Percentiles rank a stretch among this genome's conserved stretches.
Conservation (phyloP, 176 grass and related monocot genomes). For the Saccharum spontaneum region DNA sequence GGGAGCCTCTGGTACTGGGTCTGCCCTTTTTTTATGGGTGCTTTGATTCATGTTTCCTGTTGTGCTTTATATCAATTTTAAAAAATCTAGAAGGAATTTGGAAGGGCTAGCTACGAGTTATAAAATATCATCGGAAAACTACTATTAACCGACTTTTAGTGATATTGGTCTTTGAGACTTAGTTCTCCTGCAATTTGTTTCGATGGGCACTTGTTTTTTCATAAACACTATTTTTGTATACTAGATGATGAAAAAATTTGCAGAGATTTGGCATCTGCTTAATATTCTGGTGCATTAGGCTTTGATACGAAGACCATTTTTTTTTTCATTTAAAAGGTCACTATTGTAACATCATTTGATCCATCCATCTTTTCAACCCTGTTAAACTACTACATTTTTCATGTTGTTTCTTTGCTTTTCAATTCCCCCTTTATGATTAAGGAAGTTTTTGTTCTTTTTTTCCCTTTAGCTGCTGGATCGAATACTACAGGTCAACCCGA, state of each 20-base stretch:
- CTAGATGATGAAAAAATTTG: background rate
- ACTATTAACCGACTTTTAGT: background rate
- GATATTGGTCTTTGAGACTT: background rate
- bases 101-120: background rate
- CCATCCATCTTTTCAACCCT: background rate
- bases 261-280: background rate
- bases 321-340: conserved; percentile 4
- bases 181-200: background rate
- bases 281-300: conserved; percentile 1
- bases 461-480: conserved; percentile 46
- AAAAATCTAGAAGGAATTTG: background rate
- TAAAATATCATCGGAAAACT: background rate
- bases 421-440: background rate
- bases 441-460: background rate
- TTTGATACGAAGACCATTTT: background rate
- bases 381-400: conserved; percentile 9
- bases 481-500: conserved; percentile 47
- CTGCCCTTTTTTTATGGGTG: too few species aligned
- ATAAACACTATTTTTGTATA: background rate
- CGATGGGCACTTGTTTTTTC: background rate
- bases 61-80: background rate
- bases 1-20: too few species aligned
- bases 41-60: background rate
- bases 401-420: conserved; percentile 10
- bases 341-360: background rate